Conservation (phyloP, 495 filamentous ascomycete genomes). For the Aspergillus saccharolyticus region DNA sequence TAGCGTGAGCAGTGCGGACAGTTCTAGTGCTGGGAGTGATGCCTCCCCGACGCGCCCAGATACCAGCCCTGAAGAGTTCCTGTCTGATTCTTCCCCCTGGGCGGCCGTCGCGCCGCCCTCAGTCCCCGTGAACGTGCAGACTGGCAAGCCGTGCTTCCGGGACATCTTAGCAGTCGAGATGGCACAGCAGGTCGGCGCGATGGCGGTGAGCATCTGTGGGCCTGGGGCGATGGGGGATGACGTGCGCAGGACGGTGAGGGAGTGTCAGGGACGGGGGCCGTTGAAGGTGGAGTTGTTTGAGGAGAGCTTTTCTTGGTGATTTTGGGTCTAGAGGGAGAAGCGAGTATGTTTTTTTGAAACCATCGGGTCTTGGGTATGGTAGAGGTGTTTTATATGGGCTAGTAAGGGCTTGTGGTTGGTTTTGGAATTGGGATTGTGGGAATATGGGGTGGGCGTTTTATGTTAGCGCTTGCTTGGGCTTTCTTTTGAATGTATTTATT, state of each 20-base stretch:
- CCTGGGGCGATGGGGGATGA: slow-evolving; percentile 42
- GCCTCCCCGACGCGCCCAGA: background rate
- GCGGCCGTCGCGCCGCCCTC: slow-evolving; percentile 23
- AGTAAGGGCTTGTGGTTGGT: no score
- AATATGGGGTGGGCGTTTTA: no score
- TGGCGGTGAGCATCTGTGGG: slow-evolving; percentile 45
- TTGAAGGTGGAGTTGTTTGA: slow-evolving; percentile 38
- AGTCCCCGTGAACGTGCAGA: slow-evolving; percentile 27
- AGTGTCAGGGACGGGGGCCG: slow-evolving; percentile 27
- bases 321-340: no score
- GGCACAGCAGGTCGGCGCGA: slow-evolving; percentile 35
- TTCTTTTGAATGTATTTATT: no score
- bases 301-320: slow-evolving; percentile 41
- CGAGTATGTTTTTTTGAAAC: no score
- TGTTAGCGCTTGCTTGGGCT: no score
- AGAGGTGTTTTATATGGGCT: no score
- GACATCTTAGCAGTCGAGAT: slow-evolving; percentile 33
- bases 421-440: no score
- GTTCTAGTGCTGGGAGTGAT: no score
- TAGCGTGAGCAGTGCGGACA: no score
- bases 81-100: slow-evolving; percentile 30
- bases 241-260: slow-evolving; percentile 35
- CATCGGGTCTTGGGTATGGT: no score
- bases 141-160: slow-evolving; percentile 32
- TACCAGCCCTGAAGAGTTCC: slow-evolving; percentile 22